Conservation (phyloP, 2,329 filamentous ascomycete species). For the Arthrinium puccinioides region DNA sequence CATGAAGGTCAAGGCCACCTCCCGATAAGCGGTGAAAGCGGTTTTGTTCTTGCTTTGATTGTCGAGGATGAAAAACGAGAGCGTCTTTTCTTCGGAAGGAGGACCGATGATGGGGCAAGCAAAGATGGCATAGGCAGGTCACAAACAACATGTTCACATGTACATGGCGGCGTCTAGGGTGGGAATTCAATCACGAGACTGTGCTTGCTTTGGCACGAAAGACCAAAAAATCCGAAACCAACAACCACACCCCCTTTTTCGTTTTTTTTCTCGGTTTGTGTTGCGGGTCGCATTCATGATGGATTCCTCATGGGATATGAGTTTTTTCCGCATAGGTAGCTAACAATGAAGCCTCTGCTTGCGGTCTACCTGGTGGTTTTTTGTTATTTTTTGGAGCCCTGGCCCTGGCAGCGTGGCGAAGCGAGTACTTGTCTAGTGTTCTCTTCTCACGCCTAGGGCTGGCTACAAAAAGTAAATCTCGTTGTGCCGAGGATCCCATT, state of each 20-base stretch:
- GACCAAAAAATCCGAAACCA: constrained; percentile 10
- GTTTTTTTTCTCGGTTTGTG: too few species aligned
- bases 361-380: constrained; percentile 9
- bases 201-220: constrained; percentile 13
- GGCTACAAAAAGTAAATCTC: too few species aligned
- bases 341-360: constrained; percentile 23
- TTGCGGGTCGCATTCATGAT: constrained; percentile 17
- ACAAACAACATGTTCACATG: too few species aligned
- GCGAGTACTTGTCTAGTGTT: too few species aligned
- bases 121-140: too few species aligned
- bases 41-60: constrained; percentile 5
- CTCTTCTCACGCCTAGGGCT: too few species aligned
- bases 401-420: too few species aligned
- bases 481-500: too few species aligned
- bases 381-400: too few species aligned
- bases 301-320: constrained; percentile 19
- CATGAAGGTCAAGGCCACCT: constrained; percentile 77
- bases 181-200: constrained; percentile 23
- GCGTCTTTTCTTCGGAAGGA: too few species aligned
- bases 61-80: constrained; percentile 10
- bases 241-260: constrained; percentile 16
- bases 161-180: constrained; percentile 27
- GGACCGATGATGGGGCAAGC: not conserved
- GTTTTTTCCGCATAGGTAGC: constrained; percentile 22
- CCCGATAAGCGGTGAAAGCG: constrained; percentile 56